A percentile compares a stretch with the other conserved stretches of the same genome.
These are phyloP conservation scores for Chlorella vulgaris DNA, from an alignment of 139 green algal species.

Conservation along the genomic window DNA sequence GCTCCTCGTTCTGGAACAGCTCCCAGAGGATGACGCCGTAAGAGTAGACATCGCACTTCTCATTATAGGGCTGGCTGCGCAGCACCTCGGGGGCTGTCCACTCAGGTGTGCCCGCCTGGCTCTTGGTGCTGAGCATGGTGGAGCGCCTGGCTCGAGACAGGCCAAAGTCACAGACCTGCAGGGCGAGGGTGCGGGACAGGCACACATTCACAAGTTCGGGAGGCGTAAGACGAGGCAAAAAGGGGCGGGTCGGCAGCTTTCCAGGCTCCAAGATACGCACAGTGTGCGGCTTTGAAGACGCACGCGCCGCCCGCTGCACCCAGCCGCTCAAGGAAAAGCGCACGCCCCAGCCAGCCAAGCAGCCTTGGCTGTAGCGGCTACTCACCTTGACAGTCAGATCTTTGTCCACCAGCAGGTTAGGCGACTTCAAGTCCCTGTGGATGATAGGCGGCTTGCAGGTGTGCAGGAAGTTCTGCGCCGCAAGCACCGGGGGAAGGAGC, in stretches of 20 bases:
- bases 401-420: conserved; percentile 82
- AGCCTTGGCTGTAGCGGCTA: neutral
- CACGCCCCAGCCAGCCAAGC: neutral
- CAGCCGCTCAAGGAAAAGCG: too few relatives aligned
- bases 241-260: too few relatives aligned
- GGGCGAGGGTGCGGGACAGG: neutral
- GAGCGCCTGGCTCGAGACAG: conserved; percentile 71
- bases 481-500: too few relatives aligned
- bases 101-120: conserved; percentile 85
- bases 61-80: conserved; percentile 58
- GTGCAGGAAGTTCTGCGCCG: conserved; percentile 77
- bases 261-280: neutral
- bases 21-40: conserved; percentile 92
- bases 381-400: conserved; percentile 88
- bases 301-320: too few relatives aligned
- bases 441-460: conserved; percentile 73
- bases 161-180: conserved; percentile 87
- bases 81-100: conserved; percentile 90
- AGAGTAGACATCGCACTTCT: conserved; percentile 87
- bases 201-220: too few relatives aligned
- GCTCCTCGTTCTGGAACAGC: conserved; percentile 81
- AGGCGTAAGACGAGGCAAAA: too few relatives aligned
- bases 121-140: conserved; percentile 69
- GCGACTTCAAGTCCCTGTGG: conserved; percentile 81
- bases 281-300: too few relatives aligned